These are phyloP conservation scores for Balamuthia mandrillaris DNA, from an alignment of 208 protist species.

Conservation along the genomic window DNA sequence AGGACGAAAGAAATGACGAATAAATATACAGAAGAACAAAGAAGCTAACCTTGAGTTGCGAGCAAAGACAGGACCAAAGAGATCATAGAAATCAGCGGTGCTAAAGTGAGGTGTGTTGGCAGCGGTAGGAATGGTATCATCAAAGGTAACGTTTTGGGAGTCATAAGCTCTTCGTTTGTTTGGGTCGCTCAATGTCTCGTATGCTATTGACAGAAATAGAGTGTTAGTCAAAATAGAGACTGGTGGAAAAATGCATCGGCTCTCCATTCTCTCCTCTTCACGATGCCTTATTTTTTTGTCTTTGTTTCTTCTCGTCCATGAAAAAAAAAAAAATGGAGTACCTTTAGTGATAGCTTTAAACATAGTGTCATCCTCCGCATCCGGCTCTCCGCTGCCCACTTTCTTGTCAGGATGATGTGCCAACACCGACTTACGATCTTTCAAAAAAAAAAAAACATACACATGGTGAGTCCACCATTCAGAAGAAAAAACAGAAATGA, in stretches of 20 bases:
- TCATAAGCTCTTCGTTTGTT: constrained; percentile 86
- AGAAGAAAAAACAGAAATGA: constrained; percentile 34
- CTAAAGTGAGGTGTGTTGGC: constrained; percentile 45
- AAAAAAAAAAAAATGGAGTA: neutral
- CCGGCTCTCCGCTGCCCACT: constrained; percentile 52
- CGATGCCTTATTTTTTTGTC: too few species aligned
- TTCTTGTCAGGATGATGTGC: constrained; percentile 94
- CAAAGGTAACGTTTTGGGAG: constrained; percentile 88
- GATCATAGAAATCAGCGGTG: constrained; percentile 80
- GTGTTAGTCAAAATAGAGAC: too few species aligned
- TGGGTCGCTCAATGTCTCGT: constrained; percentile 86
- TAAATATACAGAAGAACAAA: neutral
- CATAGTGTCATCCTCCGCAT: constrained; percentile 68
- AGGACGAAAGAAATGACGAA: neutral
- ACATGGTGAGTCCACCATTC: too few species aligned
- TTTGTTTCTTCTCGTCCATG: too few species aligned
- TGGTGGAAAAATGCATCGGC: too few species aligned
- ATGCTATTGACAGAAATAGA: constrained; percentile 72
- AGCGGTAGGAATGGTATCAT: constrained; percentile 91
- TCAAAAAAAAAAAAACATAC: too few species aligned
- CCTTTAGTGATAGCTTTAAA: constrained; percentile 86
- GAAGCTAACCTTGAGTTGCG: constrained; percentile 81
- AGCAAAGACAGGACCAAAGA: constrained; percentile 85
- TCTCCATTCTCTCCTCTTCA: too few species aligned
- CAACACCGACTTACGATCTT: constrained; percentile 82